Evolutionary conservation across 2,329 filamentous ascomycete genomes (phyloP), one percentile per base, ranked within the genome.

Genomic region (Ophiostoma australiae): DNA sequence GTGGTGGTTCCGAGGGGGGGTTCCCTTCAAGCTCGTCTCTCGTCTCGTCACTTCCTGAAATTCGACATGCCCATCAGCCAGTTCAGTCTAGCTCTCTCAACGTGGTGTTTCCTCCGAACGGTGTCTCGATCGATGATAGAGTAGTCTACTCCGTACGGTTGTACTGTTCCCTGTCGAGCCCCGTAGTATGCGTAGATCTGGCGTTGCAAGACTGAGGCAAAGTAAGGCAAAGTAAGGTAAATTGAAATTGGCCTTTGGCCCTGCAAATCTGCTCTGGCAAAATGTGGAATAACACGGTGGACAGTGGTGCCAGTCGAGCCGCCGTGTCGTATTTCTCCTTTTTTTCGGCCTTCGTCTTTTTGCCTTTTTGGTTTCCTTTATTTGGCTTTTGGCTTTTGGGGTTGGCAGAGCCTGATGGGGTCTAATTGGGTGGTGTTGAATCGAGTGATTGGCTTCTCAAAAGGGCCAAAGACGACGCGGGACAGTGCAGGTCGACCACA

Each of bases 181-280:
- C 63, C 63, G 63, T 66, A 66, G 33, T 27, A 37, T 66, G 31
- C 61, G 63, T 66, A 37, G 63, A 66, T 66, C 63, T 66, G 63
- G 61, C 63, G 63, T 66, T 66, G 63, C 63, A 66, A 66, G 35
- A 66, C 11, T 58, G 52, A 58, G 52, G 52, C 52, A 37, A 65
- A 33, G 63, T 39, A 66, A 48, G 44, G 44, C 44, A 48, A 48
- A 48, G 17, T 20, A 48, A 41, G 39, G 39, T 41, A 41, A 41
- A 41, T 41, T 41, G 39, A 41, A 66, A 66, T 66, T 66, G 63
- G 27, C 52, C 63, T 66, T n/a, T 39, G 33, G 33, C 33, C 35
- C 33, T 66, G 35, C 61, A 66, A 66, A 37, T 37, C 33, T 66
- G 63, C 63, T 35, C 17, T 65, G 4, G 11, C 27, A 6, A 17